These are phyloP conservation scores for Syzygium grande DNA, from an alignment of 345 rosid genomes.

Conservation along the genomic window DNA sequence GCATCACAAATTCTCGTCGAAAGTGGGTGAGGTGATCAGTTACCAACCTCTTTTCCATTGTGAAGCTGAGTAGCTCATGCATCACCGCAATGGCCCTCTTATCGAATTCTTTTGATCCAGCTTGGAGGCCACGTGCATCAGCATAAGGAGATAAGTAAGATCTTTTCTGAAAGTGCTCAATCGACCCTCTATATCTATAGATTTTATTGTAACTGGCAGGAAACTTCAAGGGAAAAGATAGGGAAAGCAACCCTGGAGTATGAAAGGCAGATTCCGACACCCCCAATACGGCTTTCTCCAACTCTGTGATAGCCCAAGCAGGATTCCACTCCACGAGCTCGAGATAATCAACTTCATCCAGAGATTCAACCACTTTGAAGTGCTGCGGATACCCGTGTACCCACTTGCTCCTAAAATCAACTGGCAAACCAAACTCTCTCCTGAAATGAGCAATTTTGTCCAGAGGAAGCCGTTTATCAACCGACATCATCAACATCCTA, in stretches of 20 bases:
- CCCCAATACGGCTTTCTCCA: slow-evolving; percentile 61
- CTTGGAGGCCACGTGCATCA: slow-evolving; percentile 54
- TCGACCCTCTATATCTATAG: slow-evolving; percentile 35
- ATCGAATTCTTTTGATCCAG: slow-evolving; percentile 80
- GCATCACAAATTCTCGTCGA: slow-evolving; percentile 71
- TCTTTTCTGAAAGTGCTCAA: slow-evolving; percentile 77
- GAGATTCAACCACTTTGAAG: slow-evolving; percentile 41
- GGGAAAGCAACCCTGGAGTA: slow-evolving; percentile 60
- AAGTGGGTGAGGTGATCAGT: slow-evolving; percentile 89
- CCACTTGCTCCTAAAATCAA: slow-evolving; percentile 63
- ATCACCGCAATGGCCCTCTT: slow-evolving; percentile 80
- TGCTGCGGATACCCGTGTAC: slow-evolving; percentile 54
- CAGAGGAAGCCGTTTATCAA: slow-evolving; percentile 44
- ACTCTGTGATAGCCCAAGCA: slow-evolving; percentile 71
- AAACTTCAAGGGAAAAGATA: slow-evolving; percentile 7
- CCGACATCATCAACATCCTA: slow-evolving; percentile 77
- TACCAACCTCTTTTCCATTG: slow-evolving; percentile 81
- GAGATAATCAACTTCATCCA: slow-evolving; percentile 44
- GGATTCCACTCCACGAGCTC: slow-evolving; percentile 79
- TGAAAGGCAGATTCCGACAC: slow-evolving; percentile 22
- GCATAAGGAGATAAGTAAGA: slow-evolving; percentile 79
- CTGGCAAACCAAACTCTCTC: slow-evolving; percentile 77
- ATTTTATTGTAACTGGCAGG: too few species aligned
- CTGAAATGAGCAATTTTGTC: slow-evolving; percentile 69
- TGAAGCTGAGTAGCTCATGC: slow-evolving; percentile 87